A percentile compares a stretch with the other conserved stretches of the same genome.
Evolutionary conservation across 73 alveolate genomes (phyloP).

Genomic region (Paramecium biaurelia): DNA sequence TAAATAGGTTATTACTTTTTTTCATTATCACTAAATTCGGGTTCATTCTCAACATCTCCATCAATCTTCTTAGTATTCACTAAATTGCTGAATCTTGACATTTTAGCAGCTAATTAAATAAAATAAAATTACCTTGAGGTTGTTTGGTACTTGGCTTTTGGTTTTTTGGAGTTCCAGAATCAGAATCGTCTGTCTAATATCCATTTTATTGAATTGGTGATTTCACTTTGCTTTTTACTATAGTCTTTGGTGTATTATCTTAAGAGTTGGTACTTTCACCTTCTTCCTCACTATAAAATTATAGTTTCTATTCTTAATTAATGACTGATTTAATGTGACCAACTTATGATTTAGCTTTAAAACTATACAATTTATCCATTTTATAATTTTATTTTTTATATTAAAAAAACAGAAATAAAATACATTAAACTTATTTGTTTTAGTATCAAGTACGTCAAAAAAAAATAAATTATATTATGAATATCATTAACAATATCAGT

Average conservation of each 20-base stretch:
- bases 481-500: neutral
- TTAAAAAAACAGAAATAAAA: neutral
- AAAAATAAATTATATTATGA: too few species aligned
- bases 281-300: constrained; percentile 39
- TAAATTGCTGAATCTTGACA: constrained; percentile 28
- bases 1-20: neutral
- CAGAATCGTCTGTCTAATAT: constrained; percentile 50
- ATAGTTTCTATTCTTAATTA: constrained; percentile 1
- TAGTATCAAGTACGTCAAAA: neutral
- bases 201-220: constrained; percentile 18
- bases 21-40: constrained; percentile 40
- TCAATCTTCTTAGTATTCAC: constrained; percentile 24
- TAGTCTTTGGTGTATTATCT: neutral
- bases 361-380: constrained; percentile 49
- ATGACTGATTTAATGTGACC: constrained; percentile 25
- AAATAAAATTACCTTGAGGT: neutral
- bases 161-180: constrained; percentile 27
- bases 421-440: neutral
- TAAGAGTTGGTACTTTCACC: constrained; percentile 29
- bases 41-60: constrained; percentile 31
- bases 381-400: neutral
- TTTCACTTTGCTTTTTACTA: neutral
- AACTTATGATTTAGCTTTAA: constrained; percentile 15
- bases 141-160: neutral
- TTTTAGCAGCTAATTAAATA: neutral